Base-by-base conservation (phyloP, 345 rosid species). In the Murraya koenigii region DNA sequence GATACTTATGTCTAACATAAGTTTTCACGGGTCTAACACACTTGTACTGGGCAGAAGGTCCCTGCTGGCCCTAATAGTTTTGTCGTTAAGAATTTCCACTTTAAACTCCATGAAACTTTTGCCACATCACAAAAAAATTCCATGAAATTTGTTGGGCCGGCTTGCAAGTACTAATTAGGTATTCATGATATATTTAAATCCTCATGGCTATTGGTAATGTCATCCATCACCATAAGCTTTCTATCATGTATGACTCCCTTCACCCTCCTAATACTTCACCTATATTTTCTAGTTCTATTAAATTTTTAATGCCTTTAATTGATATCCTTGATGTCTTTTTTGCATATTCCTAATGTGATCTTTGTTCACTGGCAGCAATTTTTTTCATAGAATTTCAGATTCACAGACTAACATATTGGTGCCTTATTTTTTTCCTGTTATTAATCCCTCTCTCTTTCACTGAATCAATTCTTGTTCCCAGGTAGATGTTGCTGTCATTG, bases 401-500 rank as follows among this genome's bases (percentile, higher is more conserved):
- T 52, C 56, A 17, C 49, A 30, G 67, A 30, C 38, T 63, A 30
- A 32, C 20, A 20, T 30, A 30, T 32, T 63, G 9, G 58, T 66
- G 41, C 32, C 22, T 64, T 23, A 56, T 47, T 5, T 49, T 36
- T 36, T 63, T 36, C 36, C 62, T 52, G 26, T 69, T 41, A 6
- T 52, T 52, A 52, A 19, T 66, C 58, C 41, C 23, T 11, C 52
- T 23, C 55, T 52, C 11, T 20, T 33, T 68, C 64, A 70, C 54
- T 80, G 61, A 64, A 47, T 22, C 26, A 75, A 10, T 66, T 85
- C 49, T 60, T 84, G 74, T 74, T 79, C 17, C 28, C 82, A 93
- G 98, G 98, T 94, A 63, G 94, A 94, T 80, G 98, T 92, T 77
- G 90, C 94, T 41, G 80, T 94, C 71, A 89, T 94, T 86, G 98